These are phyloP conservation scores for Rhodosporidiobolus odoratus DNA, from an alignment of 768 basidiomycete species.

Conservation along the genomic window DNA sequence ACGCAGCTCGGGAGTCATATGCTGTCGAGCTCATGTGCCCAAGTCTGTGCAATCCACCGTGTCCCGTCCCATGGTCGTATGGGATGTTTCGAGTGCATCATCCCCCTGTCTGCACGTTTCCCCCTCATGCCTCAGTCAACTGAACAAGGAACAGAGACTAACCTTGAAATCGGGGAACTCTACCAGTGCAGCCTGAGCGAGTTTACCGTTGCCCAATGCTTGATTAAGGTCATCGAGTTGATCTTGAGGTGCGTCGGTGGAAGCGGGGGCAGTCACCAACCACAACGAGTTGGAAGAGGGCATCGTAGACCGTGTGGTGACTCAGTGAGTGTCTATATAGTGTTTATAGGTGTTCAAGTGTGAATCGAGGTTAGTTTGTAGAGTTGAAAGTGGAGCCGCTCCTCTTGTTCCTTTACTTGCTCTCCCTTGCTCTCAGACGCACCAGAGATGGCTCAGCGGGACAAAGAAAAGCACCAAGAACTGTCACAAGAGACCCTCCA, in stretches of 20 bases:
- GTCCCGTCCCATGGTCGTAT: neutral
- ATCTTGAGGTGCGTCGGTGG: slow-evolving; percentile 29
- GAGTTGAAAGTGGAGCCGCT: neutral
- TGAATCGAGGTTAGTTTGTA: neutral
- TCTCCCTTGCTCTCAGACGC: neutral
- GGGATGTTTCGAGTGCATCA: no score
- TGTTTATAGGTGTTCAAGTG: neutral
- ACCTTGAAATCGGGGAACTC: slow-evolving; percentile 38
- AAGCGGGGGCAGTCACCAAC: slow-evolving; percentile 31
- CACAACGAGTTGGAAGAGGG: slow-evolving; percentile 21
- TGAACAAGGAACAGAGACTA: neutral
- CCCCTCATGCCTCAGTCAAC: neutral
- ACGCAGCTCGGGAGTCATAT: neutral
- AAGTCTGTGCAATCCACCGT: neutral
- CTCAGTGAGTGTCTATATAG: neutral
- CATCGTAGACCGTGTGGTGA: neutral
- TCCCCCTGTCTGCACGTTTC: neutral
- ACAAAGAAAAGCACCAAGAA: neutral
- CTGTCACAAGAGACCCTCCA: neutral
- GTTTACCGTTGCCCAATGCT: slow-evolving; percentile 29
- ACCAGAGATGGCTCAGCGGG: neutral
- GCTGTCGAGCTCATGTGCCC: no score
- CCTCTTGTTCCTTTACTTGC: neutral
- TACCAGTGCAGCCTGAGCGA: slow-evolving; percentile 17
- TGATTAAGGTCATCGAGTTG: slow-evolving; percentile 34